Conservation (phyloP, 164 flowering plant species). For the Umbilicus rupestris region DNA sequence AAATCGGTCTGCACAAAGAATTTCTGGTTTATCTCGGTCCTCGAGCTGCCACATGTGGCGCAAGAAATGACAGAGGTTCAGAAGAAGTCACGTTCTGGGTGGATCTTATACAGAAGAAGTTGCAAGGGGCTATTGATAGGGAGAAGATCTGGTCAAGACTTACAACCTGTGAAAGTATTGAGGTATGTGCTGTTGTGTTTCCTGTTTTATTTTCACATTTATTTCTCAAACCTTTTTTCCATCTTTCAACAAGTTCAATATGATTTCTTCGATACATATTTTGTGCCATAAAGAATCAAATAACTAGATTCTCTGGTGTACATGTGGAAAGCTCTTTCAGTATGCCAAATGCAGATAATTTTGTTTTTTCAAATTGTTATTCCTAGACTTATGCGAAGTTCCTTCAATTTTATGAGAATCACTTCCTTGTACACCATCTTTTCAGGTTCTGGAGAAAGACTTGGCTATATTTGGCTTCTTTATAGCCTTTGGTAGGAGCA, state of each 20-base stretch:
- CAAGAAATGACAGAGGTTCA: constrained; percentile 39
- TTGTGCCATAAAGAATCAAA: too few relatives aligned
- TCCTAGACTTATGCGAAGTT: not conserved
- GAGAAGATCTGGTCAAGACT: constrained; percentile 95
- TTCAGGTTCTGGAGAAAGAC: constrained; percentile 90
- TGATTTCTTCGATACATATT: not conserved
- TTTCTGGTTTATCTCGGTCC: constrained; percentile 92
- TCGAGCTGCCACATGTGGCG: constrained; percentile 66
- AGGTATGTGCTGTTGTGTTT: constrained; percentile 37
- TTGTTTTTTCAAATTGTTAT: not conserved
- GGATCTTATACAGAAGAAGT: constrained; percentile 75
- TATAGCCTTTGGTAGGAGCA: constrained; percentile 86
- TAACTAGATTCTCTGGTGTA: not conserved
- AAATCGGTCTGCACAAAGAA: constrained; percentile 79
- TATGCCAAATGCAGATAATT: not conserved
- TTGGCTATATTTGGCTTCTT: constrained; percentile 94
- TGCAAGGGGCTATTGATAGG: constrained; percentile 76
- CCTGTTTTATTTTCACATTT: not conserved
- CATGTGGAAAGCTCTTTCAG: not conserved
- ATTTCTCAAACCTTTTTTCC: not conserved
- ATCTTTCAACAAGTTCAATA: not conserved
- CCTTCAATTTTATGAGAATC: not conserved
- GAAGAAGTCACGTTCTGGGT: constrained; percentile 93
- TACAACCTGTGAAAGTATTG: constrained; percentile 93
- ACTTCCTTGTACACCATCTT: constrained; percentile 6